Evolutionary conservation across 345 rosid genomes (phyloP), one percentile per base, ranked within the genome.

Genomic region (Populus simonii): DNA sequence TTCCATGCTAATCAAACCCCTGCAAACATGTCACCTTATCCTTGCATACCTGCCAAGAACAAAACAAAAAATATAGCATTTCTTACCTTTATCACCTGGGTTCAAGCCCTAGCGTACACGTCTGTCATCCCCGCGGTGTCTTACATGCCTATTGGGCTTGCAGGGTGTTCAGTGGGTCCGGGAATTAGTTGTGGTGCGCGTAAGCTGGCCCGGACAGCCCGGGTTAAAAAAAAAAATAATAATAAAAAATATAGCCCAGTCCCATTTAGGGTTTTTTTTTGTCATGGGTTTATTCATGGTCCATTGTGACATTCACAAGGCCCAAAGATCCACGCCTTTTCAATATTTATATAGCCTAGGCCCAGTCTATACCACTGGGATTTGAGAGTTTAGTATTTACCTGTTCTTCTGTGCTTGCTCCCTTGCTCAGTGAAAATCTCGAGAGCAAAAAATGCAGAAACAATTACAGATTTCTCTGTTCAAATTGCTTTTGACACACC

Each of bases 391-490:
- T 8, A n/a, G 63, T 4, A 5, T n/a, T 8, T 10, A n/a, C 13
- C 7, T n/a, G 23, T 22, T 8, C 23, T 22, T 15, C 0, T 29
- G 8, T 7, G n/a, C 15, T 17, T 69, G 8, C 73, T 22, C 12
- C 20, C 10, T 7, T 33, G 18, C 12, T 61, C 27, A 33, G 41
- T 47, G 75, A 68, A 66, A 66, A 25, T 53, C 17, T 66, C 27
- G 11, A 74, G 29, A 74, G 33, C 17, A 8, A 51, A 73, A 76
- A 73, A 83, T 89, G 93, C 85, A 79, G 72, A 76, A 45, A 78
- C 82, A 74, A 51, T 83, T 88, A 23, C 84, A 78, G 33, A 66
- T 84, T 57, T 71, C 87, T 49, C 84, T 89, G 71, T 77, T 78
- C 31, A 88, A 86, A 17, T 73, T 77, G 3, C 73, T 92, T 59